Percentiles rank a stretch among this genome's conserved stretches.
Conservation (phyloP, 2,329 filamentous ascomycete genomes). For the Tolypocladium ovalisporum region DNA sequence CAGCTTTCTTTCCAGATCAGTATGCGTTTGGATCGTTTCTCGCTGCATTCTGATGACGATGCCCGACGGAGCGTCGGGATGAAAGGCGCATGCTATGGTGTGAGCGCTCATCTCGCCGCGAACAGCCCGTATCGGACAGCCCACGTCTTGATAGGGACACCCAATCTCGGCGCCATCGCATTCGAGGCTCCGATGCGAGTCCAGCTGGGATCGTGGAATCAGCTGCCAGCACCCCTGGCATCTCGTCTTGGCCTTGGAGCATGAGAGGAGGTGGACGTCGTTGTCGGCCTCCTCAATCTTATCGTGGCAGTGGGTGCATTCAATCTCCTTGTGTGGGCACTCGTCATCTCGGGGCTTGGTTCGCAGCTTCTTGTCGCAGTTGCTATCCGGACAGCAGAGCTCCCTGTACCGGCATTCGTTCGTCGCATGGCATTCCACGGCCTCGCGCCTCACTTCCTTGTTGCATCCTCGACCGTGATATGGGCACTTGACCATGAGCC, state of each 20-base stretch:
- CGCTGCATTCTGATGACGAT: constrained; percentile 38
- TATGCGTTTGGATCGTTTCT: constrained; percentile 32
- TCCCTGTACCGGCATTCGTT: constrained; percentile 45
- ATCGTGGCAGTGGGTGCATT: constrained; percentile 44
- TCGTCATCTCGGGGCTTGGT: constrained; percentile 38
- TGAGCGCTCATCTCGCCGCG: constrained; percentile 33
- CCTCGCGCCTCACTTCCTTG: constrained; percentile 37
- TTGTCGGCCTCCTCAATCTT: constrained; percentile 33
- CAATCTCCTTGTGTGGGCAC: constrained; percentile 42
- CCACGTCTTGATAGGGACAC: constrained; percentile 30
- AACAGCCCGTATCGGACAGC: constrained; percentile 22
- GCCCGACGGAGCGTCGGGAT: constrained; percentile 36
- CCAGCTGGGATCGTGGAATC: constrained; percentile 32
- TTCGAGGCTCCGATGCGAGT: constrained; percentile 32
- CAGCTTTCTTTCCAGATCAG: constrained; percentile 22
- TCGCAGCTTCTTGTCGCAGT: constrained; percentile 39
- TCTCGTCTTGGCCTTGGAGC: constrained; percentile 33
- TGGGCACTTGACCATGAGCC: constrained; percentile 47
- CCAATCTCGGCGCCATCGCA: constrained; percentile 41
- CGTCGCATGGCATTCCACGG: constrained; percentile 44
- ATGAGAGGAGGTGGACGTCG: constrained; percentile 26
- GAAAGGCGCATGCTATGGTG: constrained; percentile 37
- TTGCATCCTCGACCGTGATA: constrained; percentile 39
- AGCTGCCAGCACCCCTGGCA: constrained; percentile 38
- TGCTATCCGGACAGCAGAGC: constrained; percentile 42